These are phyloP conservation scores for Ascochyta koolunga DNA, from an alignment of 2,329 filamentous ascomycete species.

Conservation along the genomic window DNA sequence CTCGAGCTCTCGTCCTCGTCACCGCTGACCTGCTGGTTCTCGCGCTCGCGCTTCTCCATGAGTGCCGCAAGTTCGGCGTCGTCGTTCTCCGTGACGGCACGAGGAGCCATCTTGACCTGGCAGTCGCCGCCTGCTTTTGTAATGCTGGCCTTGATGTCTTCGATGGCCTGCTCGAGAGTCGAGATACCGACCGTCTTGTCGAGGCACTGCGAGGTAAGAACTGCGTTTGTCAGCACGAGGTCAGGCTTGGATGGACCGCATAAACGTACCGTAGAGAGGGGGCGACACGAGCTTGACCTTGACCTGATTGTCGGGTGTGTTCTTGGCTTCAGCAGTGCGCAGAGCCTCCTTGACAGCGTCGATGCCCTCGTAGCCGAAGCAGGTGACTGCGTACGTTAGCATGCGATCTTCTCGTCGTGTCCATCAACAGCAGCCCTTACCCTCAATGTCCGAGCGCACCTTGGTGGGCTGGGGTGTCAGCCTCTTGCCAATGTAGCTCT, in stretches of 20 bases:
- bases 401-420: background rate
- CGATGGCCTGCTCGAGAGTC: slow-evolving; percentile 85
- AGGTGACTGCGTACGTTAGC: slow-evolving; percentile 41
- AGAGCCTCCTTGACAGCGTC: slow-evolving; percentile 96
- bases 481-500: slow-evolving; percentile 95
- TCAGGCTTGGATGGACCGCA: background rate
- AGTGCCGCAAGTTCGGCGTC: slow-evolving; percentile 95
- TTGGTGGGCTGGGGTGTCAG: slow-evolving; percentile 98
- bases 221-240: slow-evolving; percentile 48
- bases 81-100: slow-evolving; percentile 98
- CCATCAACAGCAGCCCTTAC: slow-evolving; percentile 62
- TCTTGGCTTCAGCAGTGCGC: slow-evolving; percentile 87
- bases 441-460: slow-evolving; percentile 93
- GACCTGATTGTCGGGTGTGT: slow-evolving; percentile 90
- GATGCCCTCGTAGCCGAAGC: slow-evolving; percentile 89
- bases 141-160: slow-evolving; percentile 83
- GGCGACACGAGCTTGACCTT: slow-evolving; percentile 99
- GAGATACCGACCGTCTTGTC: slow-evolving; percentile 89
- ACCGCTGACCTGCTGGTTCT: slow-evolving; percentile 97
- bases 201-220: slow-evolving; percentile 91
- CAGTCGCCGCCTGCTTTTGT: slow-evolving; percentile 77
- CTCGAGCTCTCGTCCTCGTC: slow-evolving; percentile 96
- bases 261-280: slow-evolving; percentile 71
- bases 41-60: slow-evolving; percentile 98
- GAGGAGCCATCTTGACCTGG: slow-evolving; percentile 96